Conservation (phyloP, 768 basidiomycete species). For the Tubosaeta sp. region DNA sequence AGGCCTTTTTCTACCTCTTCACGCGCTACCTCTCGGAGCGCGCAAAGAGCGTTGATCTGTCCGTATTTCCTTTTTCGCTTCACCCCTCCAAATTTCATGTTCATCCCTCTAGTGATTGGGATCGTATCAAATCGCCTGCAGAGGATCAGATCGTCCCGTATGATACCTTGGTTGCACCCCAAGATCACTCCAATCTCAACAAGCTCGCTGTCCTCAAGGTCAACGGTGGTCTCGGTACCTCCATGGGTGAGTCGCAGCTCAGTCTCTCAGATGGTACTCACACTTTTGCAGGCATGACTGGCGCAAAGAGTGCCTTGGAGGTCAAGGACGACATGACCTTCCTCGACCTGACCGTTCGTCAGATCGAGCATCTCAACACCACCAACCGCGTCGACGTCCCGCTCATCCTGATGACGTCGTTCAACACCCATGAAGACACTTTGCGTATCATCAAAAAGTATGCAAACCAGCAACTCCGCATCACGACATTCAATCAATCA, state of each 20-base stretch:
- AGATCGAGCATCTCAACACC: conserved; percentile 69
- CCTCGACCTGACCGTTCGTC: conserved; percentile 60
- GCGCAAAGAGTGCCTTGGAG: conserved; percentile 70
- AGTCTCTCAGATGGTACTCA: background rate
- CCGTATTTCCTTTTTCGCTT: conserved; percentile 28
- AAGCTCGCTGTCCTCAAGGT: conserved; percentile 77
- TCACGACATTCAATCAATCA: conserved; percentile 69
- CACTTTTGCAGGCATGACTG: conserved; percentile 42
- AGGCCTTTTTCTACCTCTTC: conserved; percentile 78
- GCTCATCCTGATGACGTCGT: conserved; percentile 78
- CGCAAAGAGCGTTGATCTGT: conserved; percentile 68
- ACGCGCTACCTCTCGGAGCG: conserved; percentile 74
- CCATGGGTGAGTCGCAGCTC: conserved; percentile 41
- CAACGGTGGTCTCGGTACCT: conserved; percentile 71
- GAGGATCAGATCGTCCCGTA: conserved; percentile 63
- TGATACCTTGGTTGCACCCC: conserved; percentile 41
- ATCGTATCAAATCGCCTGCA: conserved; percentile 57
- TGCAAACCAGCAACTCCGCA: conserved; percentile 72
- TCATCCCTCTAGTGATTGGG: conserved; percentile 29
- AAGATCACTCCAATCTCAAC: conserved; percentile 49
- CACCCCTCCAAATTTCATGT: background rate
- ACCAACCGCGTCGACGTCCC: conserved; percentile 63
- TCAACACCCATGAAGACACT: conserved; percentile 78
- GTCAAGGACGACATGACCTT: conserved; percentile 72
- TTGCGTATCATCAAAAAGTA: conserved; percentile 78